These are phyloP conservation scores for Cutaneotrichosporon dermatis DNA, from an alignment of 1,284 basidiomycete genomes.

Conservation along the genomic window DNA sequence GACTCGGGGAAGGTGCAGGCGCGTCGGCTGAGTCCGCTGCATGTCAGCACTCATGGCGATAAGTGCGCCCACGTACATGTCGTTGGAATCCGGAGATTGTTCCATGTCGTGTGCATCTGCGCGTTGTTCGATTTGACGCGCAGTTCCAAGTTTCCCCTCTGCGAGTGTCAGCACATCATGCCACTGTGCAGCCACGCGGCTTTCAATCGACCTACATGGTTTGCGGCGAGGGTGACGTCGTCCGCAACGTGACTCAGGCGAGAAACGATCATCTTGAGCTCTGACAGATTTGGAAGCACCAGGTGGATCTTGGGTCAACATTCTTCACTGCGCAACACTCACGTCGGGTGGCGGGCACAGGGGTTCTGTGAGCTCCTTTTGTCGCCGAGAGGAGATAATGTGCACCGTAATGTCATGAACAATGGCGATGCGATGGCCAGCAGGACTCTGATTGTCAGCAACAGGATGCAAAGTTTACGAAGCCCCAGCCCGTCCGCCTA, in stretches of 20 bases:
- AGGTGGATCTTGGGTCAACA: conserved; percentile 63
- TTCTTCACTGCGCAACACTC: conserved; percentile 20
- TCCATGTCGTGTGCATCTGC: conserved; percentile 75
- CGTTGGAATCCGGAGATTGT: conserved; percentile 64
- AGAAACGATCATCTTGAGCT: conserved; percentile 73
- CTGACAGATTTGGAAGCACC: conserved; percentile 68
- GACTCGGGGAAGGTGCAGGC: conserved; percentile 51
- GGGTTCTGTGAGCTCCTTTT: conserved; percentile 70
- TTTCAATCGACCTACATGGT: conserved; percentile 22
- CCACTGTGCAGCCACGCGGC: too few relatives aligned
- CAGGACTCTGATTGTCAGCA: conserved; percentile 18
- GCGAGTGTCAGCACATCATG: neutral
- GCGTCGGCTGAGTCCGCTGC: neutral
- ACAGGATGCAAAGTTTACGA: neutral
- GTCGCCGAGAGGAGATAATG: conserved; percentile 67
- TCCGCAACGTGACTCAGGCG: conserved; percentile 69
- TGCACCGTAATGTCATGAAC: conserved; percentile 52
- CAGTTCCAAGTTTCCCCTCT: conserved; percentile 52
- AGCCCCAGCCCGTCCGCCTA: conserved; percentile 12
- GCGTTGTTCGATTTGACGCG: conserved; percentile 66
- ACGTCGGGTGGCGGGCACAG: conserved; percentile 85
- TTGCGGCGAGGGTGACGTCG: conserved; percentile 58
- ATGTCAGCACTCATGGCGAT: neutral
- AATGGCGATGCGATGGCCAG: conserved; percentile 35
- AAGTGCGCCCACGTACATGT: conserved; percentile 51